These are phyloP conservation scores for Blastomyces gilchristii DNA, from an alignment of 2,329 filamentous ascomycete genomes.

Conservation along the genomic window DNA sequence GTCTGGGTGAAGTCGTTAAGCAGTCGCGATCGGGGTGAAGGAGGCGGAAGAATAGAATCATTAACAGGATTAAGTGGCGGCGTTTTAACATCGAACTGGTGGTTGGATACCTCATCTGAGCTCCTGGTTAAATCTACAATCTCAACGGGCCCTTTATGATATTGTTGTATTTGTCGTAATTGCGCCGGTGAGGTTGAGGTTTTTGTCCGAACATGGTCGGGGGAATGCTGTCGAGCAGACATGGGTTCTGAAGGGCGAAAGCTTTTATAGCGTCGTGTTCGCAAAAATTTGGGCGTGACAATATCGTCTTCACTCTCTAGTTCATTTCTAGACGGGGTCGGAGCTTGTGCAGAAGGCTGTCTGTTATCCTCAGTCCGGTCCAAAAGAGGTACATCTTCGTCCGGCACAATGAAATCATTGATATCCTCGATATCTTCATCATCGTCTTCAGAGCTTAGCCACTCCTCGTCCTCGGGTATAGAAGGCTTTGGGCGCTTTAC, in stretches of 20 bases:
- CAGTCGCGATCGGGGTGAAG: background rate
- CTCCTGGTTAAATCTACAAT: constrained; percentile 29
- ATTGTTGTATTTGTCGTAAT: background rate
- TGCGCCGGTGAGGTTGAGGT: background rate
- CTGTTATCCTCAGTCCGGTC: background rate
- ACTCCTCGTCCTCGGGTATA: constrained; percentile 22
- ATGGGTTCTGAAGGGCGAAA: constrained; percentile 9
- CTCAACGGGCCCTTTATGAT: constrained; percentile 12
- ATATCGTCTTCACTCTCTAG: constrained; percentile 21
- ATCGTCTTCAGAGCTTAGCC: constrained; percentile 24
- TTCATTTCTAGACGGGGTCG: background rate
- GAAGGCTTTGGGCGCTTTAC: constrained; percentile 7
- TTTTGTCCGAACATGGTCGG: background rate
- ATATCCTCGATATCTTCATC: constrained; percentile 13
- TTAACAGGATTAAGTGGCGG: constrained; percentile 27
- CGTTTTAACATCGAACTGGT: constrained; percentile 24
- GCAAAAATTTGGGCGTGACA: constrained; percentile 16
- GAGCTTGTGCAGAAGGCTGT: constrained; percentile 1
- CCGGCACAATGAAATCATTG: constrained; percentile 25
- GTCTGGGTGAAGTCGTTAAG: background rate
- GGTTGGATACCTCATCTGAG: constrained; percentile 8
- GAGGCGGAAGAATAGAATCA: background rate
- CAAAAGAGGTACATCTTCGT: constrained; percentile 11
- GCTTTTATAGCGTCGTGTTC: constrained; percentile 12
- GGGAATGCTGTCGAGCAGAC: background rate